Evolutionary conservation across 2,329 filamentous ascomycete species (phyloP).

Genomic region (Gaeumannomyces tritici): DNA sequence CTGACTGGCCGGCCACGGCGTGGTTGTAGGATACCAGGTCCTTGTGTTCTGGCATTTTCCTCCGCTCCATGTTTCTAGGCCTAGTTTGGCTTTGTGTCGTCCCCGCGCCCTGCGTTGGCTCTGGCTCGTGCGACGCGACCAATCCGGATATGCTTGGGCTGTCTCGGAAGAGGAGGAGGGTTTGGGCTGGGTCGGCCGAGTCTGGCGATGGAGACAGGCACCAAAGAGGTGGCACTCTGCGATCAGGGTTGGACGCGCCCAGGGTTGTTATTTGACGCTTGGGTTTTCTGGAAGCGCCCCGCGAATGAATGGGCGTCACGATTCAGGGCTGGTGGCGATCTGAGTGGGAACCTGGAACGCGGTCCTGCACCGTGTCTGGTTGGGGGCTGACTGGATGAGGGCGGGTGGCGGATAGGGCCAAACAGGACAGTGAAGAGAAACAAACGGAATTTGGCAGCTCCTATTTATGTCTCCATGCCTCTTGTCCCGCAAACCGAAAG

Average conservation of each 20-base stretch:
- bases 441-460: neutral
- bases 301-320: neutral
- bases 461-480: neutral
- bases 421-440: too few relatives aligned
- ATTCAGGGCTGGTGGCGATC: neutral
- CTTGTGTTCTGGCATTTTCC: conserved; percentile 42
- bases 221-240: too few relatives aligned
- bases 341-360: neutral
- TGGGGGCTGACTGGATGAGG: neutral
- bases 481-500: neutral
- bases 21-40: conserved; percentile 62
- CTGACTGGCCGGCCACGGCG: conserved; percentile 79
- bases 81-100: neutral
- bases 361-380: too few relatives aligned
- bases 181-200: neutral
- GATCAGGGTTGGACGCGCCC: neutral
- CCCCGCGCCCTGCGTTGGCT: neutral
- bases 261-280: neutral
- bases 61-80: conserved; percentile 13
- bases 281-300: neutral
- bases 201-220: neutral
- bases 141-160: neutral
- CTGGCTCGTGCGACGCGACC: neutral
- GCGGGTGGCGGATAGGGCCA: too few relatives aligned
- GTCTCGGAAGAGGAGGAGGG: neutral